These are phyloP conservation scores for Salix purpurea DNA, from an alignment of 345 rosid genomes.

Conservation along the genomic window DNA sequence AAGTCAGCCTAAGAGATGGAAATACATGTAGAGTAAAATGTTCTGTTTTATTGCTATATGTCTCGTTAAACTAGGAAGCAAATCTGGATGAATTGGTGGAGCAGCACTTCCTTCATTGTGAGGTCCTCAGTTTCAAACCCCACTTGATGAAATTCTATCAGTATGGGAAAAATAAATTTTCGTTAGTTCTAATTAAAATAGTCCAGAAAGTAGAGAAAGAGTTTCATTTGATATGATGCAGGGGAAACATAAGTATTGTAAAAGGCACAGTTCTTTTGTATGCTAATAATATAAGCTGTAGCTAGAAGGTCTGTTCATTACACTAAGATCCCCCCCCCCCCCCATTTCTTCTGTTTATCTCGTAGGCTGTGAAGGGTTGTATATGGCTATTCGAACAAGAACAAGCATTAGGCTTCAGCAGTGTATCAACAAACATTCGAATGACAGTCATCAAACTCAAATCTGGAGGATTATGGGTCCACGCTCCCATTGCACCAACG, in stretches of 20 bases:
- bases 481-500: constrained; percentile 99
- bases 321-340: background rate
- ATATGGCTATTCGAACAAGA: constrained; percentile 99
- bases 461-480: constrained; percentile 98
- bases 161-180: background rate
- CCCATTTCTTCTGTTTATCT: background rate
- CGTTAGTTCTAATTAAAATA: background rate
- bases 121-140: background rate
- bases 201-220: background rate
- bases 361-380: constrained; percentile 73
- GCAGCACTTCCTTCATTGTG: background rate
- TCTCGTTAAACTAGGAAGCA: background rate
- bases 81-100: background rate
- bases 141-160: background rate
- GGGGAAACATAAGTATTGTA: background rate
- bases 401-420: constrained; percentile 96
- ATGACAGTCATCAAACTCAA: constrained; percentile 96
- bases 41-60: background rate
- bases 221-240: background rate
- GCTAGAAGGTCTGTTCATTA: background rate
- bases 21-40: background rate
- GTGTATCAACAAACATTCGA: constrained; percentile 85
- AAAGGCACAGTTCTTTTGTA: background rate
- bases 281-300: background rate
- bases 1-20: background rate